phyloP scores from a whole-genome alignment of 2,329 filamentous ascomycete genomes.

The Sclerotinia subarctica region DNA sequence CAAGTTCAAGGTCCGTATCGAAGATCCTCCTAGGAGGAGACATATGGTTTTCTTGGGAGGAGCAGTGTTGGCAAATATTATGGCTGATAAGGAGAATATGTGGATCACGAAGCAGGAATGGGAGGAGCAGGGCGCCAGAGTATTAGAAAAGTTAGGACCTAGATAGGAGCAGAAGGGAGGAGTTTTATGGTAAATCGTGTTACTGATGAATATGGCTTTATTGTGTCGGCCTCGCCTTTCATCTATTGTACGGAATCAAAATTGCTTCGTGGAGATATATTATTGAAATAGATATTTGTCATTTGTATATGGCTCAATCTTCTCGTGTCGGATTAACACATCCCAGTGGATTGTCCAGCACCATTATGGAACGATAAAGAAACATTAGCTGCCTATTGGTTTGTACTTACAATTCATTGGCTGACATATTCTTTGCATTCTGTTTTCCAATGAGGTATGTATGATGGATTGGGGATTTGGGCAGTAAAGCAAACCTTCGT shows the following conservation, averaged over 20 bases:
- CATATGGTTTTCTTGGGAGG: slow-evolving; percentile 99
- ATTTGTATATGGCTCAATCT: no score
- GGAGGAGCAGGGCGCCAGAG: slow-evolving; percentile 83
- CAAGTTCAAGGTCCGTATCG: slow-evolving; percentile 99
- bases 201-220: slow-evolving; percentile 15
- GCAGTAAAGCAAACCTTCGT: no score
- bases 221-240: slow-evolving; percentile 3
- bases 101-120: slow-evolving; percentile 98
- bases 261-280: no score
- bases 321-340: no score
- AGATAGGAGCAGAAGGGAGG: slow-evolving; percentile 49
- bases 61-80: slow-evolving; percentile 95
- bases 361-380: no score
- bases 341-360: no score
- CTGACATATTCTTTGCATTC: no score
- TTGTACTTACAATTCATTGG: no score
- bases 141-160: slow-evolving; percentile 88
- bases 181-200: slow-evolving; percentile 14
- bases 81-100: slow-evolving; percentile 98
- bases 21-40: slow-evolving; percentile 89
- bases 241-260: neutral
- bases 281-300: no score
- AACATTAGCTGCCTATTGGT: no score
- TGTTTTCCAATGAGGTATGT: no score
- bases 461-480: no score